Evolutionary conservation across 2,329 filamentous ascomycete species (phyloP).

Genomic region (Nigrospora sphaerica): DNA sequence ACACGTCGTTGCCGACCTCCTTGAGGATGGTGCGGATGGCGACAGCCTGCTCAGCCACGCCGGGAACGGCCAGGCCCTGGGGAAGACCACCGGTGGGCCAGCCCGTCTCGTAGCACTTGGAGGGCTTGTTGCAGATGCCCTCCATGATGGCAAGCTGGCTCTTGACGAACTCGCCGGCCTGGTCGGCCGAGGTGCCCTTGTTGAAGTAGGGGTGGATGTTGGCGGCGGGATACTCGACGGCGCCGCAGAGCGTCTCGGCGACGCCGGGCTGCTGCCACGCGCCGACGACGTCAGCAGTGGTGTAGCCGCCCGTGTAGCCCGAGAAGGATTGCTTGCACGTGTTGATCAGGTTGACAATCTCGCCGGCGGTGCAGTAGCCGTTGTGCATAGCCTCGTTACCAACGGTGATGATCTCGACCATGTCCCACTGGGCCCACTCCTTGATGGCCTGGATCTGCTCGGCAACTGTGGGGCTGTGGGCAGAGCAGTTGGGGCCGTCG

Average conservation of each 20-base stretch:
- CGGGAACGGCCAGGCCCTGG: conserved; percentile 69
- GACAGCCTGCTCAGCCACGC: conserved; percentile 55
- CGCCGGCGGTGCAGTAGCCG: conserved; percentile 53
- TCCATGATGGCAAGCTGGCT: conserved; percentile 66
- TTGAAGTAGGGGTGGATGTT: conserved; percentile 98
- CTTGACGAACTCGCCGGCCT: conserved; percentile 71
- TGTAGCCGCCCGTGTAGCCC: conserved; percentile 69
- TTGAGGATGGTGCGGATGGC: conserved; percentile 68
- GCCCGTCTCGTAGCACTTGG: conserved; percentile 82
- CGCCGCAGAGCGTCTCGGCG: conserved; percentile 55
- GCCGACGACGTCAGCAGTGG: conserved; percentile 80
- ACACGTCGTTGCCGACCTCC: conserved; percentile 57
- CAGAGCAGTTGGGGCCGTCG: conserved; percentile 53
- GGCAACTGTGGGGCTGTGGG: conserved; percentile 53
- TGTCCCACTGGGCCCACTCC: conserved; percentile 64
- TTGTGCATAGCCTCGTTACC: conserved; percentile 89
- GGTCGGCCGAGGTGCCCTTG: conserved; percentile 49
- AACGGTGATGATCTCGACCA: conserved; percentile 74
- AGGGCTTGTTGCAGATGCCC: conserved; percentile 64
- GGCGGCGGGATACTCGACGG: conserved; percentile 71
- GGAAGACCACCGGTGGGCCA: conserved; percentile 68
- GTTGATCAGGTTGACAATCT: conserved; percentile 66
- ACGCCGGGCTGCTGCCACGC: conserved; percentile 62
- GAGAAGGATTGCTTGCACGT: conserved; percentile 60
- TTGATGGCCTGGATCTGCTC: conserved; percentile 69